These are phyloP conservation scores for Aspergillus steynii DNA, from an alignment of 495 filamentous ascomycete species.

Conservation along the genomic window DNA sequence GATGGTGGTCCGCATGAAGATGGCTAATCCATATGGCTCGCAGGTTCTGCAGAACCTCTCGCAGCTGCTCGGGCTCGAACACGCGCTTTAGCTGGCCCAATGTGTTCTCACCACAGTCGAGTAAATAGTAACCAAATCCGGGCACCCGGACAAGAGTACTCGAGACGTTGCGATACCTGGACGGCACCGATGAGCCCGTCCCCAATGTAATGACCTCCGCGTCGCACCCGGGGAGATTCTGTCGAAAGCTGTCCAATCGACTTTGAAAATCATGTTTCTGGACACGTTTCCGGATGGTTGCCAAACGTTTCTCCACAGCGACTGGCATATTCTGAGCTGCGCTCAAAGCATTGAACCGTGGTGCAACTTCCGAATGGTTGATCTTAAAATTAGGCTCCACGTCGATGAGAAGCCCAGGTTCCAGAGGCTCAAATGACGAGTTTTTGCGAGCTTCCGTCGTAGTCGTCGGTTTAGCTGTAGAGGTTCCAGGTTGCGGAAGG, in stretches of 20 bases:
- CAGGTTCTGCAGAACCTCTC: conserved; percentile 72
- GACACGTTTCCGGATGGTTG: conserved; percentile 28
- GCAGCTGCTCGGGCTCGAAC: conserved; percentile 60
- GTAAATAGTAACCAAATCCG: conserved; percentile 76
- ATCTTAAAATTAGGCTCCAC: conserved; percentile 66
- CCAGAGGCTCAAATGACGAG: conserved; percentile 33
- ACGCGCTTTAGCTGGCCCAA: conserved; percentile 84
- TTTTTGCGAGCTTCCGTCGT: conserved; percentile 13
- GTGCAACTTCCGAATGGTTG: conserved; percentile 46
- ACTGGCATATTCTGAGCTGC: conserved; percentile 38
- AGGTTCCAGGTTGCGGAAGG: conserved; percentile 32
- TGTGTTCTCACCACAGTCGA: conserved; percentile 93
- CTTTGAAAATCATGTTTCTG: conserved; percentile 26
- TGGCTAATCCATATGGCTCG: conserved; percentile 93
- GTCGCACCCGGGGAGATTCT: conserved; percentile 65
- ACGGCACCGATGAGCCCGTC: conserved; percentile 85
- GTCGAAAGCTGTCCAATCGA: conserved; percentile 39
- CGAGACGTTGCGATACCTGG: conserved; percentile 94
- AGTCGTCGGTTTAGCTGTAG: conserved; percentile 15
- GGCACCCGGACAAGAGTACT: conserved; percentile 82
- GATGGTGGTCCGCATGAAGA: conserved; percentile 93
- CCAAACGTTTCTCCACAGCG: conserved; percentile 44
- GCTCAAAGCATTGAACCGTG: conserved; percentile 52
- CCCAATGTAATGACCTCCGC: conserved; percentile 84
- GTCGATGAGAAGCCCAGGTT: conserved; percentile 56